Evolutionary conservation across 129 eudicot genomes (phyloP), one percentile per base, ranked within the genome.

Genomic region (Flaveria bidentis): DNA sequence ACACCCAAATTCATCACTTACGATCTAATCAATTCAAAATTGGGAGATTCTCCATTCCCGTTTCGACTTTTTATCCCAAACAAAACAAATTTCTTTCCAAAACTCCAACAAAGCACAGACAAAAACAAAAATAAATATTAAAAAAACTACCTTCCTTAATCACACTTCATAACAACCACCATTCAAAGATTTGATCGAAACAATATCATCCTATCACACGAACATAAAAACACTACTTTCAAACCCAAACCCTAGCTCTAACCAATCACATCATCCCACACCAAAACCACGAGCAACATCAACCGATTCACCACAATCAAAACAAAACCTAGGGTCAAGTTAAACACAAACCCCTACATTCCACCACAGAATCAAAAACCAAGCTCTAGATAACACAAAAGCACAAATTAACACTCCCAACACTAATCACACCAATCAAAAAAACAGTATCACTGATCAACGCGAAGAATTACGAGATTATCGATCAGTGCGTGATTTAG

Each of bases 291-390:
- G 9, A 45, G 50, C 50, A 45, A 9, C 45, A 3, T 16, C 33
- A 74, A 80, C 30, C 65, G 26, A 20, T 66, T 41, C 26, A 15
- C 25, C 16, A 61, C 12, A 51, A 11, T 14, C 13, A 62, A 46
- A 74, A 46, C 11, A 44, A 58, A 4, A 49, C 71, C 60, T 78
- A 61, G 71, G 72, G 71, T 25, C 11, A 17, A 71, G 53, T 47
- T 28, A 18, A 47, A 71, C 62, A 18, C 28, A 58, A 71, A 76
- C 81, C 78, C 75, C 74, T 71, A 52, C 82, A 82, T 82, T 82
- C 68, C 20, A 71, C 36, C 11, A 16, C 5, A n/a, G 22, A 26
- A 71, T 39, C 26, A 45, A 52, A 56, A 76, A 42, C 23, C 12
- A 2, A 79, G 61, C 80, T 78, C 22, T 52, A 20, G 8, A 63